These are phyloP conservation scores for Syzygium aromaticum DNA, from an alignment of 345 rosid species.

Conservation along the genomic window DNA sequence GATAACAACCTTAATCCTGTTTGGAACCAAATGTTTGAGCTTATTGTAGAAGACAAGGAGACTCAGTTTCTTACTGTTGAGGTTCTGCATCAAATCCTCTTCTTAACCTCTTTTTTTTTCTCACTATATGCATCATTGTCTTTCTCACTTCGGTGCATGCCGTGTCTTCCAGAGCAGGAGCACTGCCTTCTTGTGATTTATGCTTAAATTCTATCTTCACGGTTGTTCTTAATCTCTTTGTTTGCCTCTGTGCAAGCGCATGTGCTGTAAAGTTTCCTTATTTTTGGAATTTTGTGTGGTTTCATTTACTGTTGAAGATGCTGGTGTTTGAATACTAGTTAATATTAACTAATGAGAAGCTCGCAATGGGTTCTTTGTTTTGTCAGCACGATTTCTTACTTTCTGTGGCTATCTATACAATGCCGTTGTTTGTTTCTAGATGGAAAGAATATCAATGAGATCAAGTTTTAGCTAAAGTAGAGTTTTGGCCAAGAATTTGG, in stretches of 20 bases:
- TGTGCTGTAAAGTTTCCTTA: background rate
- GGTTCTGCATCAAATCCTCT: conserved; percentile 30
- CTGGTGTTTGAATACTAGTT: background rate
- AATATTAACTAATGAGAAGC: background rate
- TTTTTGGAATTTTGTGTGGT: background rate
- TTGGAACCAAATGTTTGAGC: conserved; percentile 77
- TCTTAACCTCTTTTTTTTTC: background rate
- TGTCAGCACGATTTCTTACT: background rate
- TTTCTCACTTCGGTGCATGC: background rate
- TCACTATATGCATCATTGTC: background rate
- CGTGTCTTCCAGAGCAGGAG: background rate
- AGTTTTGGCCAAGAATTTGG: background rate
- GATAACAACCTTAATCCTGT: conserved; percentile 94
- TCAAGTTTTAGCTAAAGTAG: background rate
- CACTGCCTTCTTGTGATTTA: background rate
- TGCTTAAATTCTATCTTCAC: background rate
- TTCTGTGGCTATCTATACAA: background rate
- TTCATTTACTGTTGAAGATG: background rate
- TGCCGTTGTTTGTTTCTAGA: background rate
- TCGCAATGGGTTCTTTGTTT: background rate
- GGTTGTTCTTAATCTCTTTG: background rate
- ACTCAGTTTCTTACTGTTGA: conserved; percentile 73
- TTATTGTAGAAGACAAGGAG: conserved; percentile 98
- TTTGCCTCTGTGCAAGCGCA: background rate
- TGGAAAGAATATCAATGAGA: background rate